These are phyloP conservation scores for Marsdenia floribunda DNA, from an alignment of 257 asterid species.

Conservation along the genomic window DNA sequence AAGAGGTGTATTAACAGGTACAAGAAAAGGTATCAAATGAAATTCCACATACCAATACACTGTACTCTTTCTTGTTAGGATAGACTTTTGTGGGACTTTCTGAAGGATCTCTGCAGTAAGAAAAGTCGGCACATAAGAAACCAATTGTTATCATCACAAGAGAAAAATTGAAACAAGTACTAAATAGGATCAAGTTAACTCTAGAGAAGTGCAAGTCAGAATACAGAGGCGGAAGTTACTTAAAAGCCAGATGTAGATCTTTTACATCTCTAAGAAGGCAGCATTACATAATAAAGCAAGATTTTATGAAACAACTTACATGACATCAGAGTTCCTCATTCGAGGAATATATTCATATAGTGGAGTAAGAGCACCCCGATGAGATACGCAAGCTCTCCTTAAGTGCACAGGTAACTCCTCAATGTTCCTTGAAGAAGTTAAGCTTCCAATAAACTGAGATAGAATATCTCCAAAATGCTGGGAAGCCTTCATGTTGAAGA, in stretches of 20 bases:
- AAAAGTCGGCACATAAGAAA: background rate
- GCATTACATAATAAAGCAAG: conserved; percentile 13
- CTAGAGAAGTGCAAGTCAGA: background rate
- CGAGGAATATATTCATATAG: conserved; percentile 79
- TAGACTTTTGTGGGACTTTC: conserved; percentile 28
- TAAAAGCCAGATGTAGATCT: background rate
- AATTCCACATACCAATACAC: conserved; percentile 45
- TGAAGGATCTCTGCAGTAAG: conserved; percentile 45
- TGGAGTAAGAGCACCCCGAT: conserved; percentile 64
- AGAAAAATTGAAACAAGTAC: background rate
- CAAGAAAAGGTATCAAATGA: background rate
- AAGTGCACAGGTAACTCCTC: conserved; percentile 67
- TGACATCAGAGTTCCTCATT: conserved; percentile 70
- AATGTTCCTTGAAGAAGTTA: conserved; percentile 57
- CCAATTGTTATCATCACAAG: background rate
- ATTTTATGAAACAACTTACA: conserved; percentile 47
- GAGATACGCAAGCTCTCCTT: conserved; percentile 80
- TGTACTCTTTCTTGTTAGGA: conserved; percentile 56
- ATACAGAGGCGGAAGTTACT: background rate
- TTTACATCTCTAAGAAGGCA: background rate
- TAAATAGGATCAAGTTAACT: background rate
- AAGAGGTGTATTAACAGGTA: background rate
- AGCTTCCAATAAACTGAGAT: conserved; percentile 62
- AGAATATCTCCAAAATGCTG: conserved; percentile 90
- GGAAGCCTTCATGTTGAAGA: conserved; percentile 60